Evolutionary conservation across 2,329 filamentous ascomycete genomes (phyloP).

Genomic region (Sordariomycetes sp.): DNA sequence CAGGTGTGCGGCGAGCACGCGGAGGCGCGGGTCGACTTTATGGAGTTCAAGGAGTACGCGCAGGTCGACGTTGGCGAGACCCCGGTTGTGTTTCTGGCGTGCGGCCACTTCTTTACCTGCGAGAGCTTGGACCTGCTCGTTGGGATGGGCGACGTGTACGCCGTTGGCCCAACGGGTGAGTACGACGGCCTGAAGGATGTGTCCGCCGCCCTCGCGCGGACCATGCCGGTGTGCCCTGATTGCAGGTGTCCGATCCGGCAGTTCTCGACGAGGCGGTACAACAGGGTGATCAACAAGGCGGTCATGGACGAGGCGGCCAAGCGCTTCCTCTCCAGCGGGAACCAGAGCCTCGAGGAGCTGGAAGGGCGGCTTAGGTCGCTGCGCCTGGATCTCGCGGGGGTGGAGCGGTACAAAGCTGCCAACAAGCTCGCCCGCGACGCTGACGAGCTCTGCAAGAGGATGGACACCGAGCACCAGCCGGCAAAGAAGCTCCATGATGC

Average conservation of each 20-base stretch:
- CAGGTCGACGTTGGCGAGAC: conserved; percentile 45
- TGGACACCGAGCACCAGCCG: conserved; percentile 3
- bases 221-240: conserved; percentile 32
- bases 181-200: conserved; percentile 22
- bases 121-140: conserved; percentile 50
- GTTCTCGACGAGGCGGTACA: conserved; percentile 41
- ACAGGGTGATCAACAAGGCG: conserved; percentile 45
- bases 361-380: not conserved
- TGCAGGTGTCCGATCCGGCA: conserved; percentile 48
- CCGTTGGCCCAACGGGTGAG: conserved; percentile 19
- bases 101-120: conserved; percentile 51
- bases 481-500: conserved; percentile 6
- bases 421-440: not conserved
- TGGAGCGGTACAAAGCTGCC: not conserved
- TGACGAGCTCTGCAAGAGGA: not conserved
- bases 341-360: conserved; percentile 22
- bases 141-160: conserved; percentile 38
- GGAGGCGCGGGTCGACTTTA: conserved; percentile 39
- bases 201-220: conserved; percentile 35
- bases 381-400: not conserved
- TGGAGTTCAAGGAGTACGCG: conserved; percentile 38
- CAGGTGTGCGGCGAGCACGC: conserved; percentile 37
- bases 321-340: conserved; percentile 35
- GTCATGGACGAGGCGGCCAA: conserved; percentile 51
- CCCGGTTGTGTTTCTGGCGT: conserved; percentile 49